These are phyloP conservation scores for Selenicereus undatus DNA, from an alignment of 148 eudicot genomes.

Conservation along the genomic window DNA sequence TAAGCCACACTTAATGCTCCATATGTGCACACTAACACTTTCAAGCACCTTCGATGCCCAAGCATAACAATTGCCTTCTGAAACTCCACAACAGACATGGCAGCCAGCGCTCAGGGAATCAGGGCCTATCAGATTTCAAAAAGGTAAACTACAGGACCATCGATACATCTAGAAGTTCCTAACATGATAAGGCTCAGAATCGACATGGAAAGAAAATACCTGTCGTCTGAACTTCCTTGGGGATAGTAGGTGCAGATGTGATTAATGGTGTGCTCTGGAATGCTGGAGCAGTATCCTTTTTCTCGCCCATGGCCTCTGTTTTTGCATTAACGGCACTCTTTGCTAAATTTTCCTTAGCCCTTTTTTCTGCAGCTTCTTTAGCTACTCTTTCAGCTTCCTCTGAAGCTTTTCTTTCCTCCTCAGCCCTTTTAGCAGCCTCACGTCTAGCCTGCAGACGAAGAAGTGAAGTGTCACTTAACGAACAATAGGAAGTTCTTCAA, in stretches of 20 bases:
- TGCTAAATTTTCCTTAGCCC: slow-evolving; percentile 34
- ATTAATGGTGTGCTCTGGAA: slow-evolving; percentile 21
- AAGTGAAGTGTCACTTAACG: background rate
- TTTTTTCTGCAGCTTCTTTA: slow-evolving; percentile 62
- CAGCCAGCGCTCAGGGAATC: background rate
- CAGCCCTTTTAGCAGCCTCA: slow-evolving; percentile 58
- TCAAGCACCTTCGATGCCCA: background rate
- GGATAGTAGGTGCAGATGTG: slow-evolving; percentile 29
- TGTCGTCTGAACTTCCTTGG: slow-evolving; percentile 32
- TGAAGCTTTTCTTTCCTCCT: slow-evolving; percentile 54
- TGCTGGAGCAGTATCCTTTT: background rate
- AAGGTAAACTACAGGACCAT: background rate
- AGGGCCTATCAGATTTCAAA: background rate
- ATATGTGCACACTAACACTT: background rate
- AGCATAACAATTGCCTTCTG: background rate
- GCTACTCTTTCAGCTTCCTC: slow-evolving; percentile 70
- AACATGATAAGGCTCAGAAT: background rate
- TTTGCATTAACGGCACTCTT: slow-evolving; percentile 32
- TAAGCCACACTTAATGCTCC: background rate
- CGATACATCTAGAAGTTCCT: background rate
- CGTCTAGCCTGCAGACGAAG: slow-evolving; percentile 51
- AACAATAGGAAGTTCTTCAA: no score
- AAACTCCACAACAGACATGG: background rate
- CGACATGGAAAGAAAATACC: slow-evolving; percentile 31
- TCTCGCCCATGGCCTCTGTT: slow-evolving; percentile 13